phyloP scores from a whole-genome alignment of 1,284 basidiomycete genomes.

The Tylopilus sp. region DNA sequence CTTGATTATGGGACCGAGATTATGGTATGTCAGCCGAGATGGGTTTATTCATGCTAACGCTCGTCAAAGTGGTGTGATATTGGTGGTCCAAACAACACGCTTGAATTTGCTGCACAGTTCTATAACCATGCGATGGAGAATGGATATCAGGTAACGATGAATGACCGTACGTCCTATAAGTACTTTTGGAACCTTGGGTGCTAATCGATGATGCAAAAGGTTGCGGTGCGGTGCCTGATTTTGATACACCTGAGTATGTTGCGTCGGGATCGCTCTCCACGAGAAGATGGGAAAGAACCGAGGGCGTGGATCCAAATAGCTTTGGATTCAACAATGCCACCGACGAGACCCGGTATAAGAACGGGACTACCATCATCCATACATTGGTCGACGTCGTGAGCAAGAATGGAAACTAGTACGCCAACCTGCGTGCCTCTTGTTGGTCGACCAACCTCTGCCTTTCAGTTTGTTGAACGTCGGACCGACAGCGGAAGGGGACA shows the following conservation, averaged over 20 bases:
- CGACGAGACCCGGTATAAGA: constrained; percentile 45
- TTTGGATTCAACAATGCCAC: constrained; percentile 46
- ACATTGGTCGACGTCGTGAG: constrained; percentile 53
- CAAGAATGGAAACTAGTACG: constrained; percentile 55
- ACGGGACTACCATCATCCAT: constrained; percentile 46
- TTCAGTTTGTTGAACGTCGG: constrained; percentile 52
- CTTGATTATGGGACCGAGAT: constrained; percentile 52
- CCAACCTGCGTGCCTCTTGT: background rate
- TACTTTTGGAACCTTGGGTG: background rate
- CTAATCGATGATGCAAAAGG: constrained; percentile 25
- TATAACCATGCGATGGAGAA: constrained; percentile 47
- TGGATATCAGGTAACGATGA: constrained; percentile 53
- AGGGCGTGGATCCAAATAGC: constrained; percentile 49
- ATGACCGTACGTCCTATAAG: constrained; percentile 40
- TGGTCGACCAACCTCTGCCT: background rate
- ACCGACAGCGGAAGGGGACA: constrained; percentile 50
- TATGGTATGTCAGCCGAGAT: constrained; percentile 38
- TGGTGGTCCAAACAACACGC: constrained; percentile 50
- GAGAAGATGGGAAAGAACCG: constrained; percentile 54
- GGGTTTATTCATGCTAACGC: background rate
- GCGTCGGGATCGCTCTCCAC: constrained; percentile 49
- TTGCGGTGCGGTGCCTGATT: constrained; percentile 45
- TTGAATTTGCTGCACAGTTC: constrained; percentile 48
- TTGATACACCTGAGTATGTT: constrained; percentile 57
- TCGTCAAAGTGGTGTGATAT: constrained; percentile 54